Evolutionary conservation across 2,329 filamentous ascomycete species (phyloP), one percentile per base, ranked within the genome.

Genomic region (Biscogniauxia mediterranea): DNA sequence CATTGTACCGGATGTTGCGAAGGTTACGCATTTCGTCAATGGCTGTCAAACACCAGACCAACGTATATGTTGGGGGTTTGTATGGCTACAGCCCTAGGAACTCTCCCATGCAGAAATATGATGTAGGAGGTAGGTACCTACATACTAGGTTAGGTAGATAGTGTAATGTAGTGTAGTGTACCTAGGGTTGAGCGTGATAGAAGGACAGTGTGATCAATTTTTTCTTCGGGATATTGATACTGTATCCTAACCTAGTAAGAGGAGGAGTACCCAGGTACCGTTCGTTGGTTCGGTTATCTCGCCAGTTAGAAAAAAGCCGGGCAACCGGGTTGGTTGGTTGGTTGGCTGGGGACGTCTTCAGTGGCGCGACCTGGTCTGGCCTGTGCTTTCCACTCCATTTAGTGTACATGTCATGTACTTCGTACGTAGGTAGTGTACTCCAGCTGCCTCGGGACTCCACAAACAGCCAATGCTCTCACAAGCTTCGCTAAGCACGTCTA

Each of bases 1-100:
- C 81, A 69, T 85, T 83, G 74, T 91, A 88, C 73, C 85, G 86
- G 70, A 93, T 87, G 75, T 89, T 93, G 77, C 87, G 89, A 69
- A 98, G 83, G 77, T 97, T 98, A 74, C 92, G 89, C 94, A 98
- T 98, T 63, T 76, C 80, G 69, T 32, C 46, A 19, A 49, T 17
- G 20, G 9, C 20, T 23, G 23, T 23, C 23, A 2, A 23, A 52
- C 46, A 55, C 49, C 23, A 55, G 58, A n/a, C 13, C 55, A 50
- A 50, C 21, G 51, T 50, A 19, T n/a, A 20, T 23, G 23, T 8
- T 17, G 23, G 13, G 52, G n/a, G 23, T 21, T 23, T 26, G 8
- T 26, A 52, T 21, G 19, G 19, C 9, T 23, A n/a, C 23, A 21
- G 19, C 28, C 50, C 58, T 56, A 59, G 55, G 13, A 58, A 17